Conservation (phyloP, 208 protist genomes). For the Leishmania tarentolae region DNA sequence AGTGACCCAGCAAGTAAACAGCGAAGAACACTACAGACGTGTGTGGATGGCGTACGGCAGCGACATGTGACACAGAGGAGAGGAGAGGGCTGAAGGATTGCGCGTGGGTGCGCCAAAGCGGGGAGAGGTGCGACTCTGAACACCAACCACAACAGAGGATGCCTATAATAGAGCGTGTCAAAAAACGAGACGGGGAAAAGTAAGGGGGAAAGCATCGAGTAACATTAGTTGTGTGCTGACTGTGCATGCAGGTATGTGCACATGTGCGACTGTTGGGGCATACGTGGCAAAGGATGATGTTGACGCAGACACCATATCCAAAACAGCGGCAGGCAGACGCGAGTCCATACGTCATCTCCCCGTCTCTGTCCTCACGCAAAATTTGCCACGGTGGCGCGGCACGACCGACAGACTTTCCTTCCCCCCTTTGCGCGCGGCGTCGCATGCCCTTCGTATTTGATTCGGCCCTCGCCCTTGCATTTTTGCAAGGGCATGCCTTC, state of each 20-base stretch:
- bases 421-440: background rate
- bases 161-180: background rate
- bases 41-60: background rate
- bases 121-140: background rate
- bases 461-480: background rate
- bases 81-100: background rate
- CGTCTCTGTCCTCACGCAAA: background rate
- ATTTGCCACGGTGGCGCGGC: background rate
- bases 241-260: background rate
- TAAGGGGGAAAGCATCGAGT: background rate
- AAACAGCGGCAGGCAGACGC: background rate
- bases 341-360: background rate
- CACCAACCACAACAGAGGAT: background rate
- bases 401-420: background rate
- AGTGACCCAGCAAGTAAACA: background rate
- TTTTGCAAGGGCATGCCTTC: background rate
- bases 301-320: too few relatives aligned
- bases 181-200: background rate
- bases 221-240: background rate
- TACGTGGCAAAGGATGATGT: background rate
- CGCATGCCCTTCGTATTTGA: background rate
- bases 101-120: background rate
- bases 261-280: background rate
- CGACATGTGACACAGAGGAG: background rate
- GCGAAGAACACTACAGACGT: conserved; percentile 12